A percentile compares a stretch with the other conserved stretches of the same genome.
phyloP scores from a whole-genome alignment of 352 stramenopile genomes.

The Phytophthora tentaculata region DNA sequence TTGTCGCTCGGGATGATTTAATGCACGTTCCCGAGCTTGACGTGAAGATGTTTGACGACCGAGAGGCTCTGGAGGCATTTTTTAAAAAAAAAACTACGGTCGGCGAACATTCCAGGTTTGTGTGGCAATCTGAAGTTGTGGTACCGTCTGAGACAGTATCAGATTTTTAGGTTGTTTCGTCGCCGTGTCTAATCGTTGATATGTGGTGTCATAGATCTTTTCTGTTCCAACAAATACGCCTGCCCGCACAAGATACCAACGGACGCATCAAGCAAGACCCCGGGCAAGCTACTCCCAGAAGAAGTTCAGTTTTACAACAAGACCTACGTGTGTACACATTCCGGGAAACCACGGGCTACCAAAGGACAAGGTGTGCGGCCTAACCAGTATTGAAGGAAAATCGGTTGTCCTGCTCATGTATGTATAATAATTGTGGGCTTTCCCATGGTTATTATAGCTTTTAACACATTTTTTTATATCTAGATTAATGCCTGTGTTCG shows the following conservation, averaged over 20 bases:
- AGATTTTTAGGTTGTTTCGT: neutral
- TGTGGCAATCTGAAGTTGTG: neutral
- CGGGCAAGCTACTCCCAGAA: neutral
- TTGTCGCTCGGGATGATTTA: too few species aligned
- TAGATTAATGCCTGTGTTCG: constrained; percentile 9
- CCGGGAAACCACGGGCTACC: neutral
- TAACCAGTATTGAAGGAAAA: constrained; percentile 6
- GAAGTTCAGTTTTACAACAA: constrained; percentile 3
- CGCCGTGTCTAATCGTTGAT: neutral
- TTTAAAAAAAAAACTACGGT: neutral
- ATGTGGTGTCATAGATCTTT: neutral
- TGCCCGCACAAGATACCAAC: neutral
- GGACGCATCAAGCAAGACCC: neutral
- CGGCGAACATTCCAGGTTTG: neutral
- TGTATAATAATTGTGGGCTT: neutral
- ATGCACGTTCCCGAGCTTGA: constrained; percentile 1
- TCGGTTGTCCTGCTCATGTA: constrained; percentile 11
- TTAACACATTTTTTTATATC: neutral
- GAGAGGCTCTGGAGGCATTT: neutral
- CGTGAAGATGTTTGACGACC: neutral
- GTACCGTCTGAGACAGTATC: neutral
- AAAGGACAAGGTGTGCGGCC: neutral
- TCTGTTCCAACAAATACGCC: neutral
- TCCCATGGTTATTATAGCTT: neutral
- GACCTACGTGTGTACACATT: constrained; percentile 1